phyloP scores from a whole-genome alignment of 495 filamentous ascomycete genomes.

The Penicillium mononematosum region DNA sequence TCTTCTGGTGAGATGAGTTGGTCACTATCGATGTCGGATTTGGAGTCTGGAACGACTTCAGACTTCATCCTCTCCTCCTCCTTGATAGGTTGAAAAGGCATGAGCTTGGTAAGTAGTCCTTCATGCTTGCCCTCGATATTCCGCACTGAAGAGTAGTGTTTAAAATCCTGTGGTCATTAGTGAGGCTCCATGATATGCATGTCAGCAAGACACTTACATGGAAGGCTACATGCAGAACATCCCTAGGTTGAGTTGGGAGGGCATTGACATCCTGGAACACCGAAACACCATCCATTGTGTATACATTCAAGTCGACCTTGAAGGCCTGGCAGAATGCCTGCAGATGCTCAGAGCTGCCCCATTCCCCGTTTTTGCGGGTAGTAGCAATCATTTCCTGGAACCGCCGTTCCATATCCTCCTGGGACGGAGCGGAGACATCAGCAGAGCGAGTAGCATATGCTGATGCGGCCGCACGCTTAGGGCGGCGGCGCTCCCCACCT shows the following conservation, averaged over 20 bases:
- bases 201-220: constrained; percentile 53
- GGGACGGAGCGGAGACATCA: constrained; percentile 43
- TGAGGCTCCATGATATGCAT: background rate
- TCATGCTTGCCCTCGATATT: constrained; percentile 58
- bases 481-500: constrained; percentile 61
- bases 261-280: constrained; percentile 50
- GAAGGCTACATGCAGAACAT: constrained; percentile 64
- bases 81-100: background rate
- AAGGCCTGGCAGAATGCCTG: constrained; percentile 64
- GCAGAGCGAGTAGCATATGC: constrained; percentile 41
- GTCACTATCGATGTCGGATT: constrained; percentile 13
- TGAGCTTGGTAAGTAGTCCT: constrained; percentile 35
- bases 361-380: constrained; percentile 63
- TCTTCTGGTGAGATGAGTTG: background rate
- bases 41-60: constrained; percentile 19
- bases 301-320: constrained; percentile 64
- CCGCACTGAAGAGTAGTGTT: constrained; percentile 75
- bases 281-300: constrained; percentile 48
- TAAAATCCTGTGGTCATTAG: constrained; percentile 42
- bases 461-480: constrained; percentile 55
- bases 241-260: constrained; percentile 38
- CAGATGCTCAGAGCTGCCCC: constrained; percentile 72
- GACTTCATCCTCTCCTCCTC: constrained; percentile 9
- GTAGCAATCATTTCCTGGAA: constrained; percentile 61
- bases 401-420: constrained; percentile 58